Percentiles rank a stretch among this genome's conserved stretches.
Evolutionary conservation across 2,329 filamentous ascomycete species (phyloP).

Genomic region (Aspergillus persii): DNA sequence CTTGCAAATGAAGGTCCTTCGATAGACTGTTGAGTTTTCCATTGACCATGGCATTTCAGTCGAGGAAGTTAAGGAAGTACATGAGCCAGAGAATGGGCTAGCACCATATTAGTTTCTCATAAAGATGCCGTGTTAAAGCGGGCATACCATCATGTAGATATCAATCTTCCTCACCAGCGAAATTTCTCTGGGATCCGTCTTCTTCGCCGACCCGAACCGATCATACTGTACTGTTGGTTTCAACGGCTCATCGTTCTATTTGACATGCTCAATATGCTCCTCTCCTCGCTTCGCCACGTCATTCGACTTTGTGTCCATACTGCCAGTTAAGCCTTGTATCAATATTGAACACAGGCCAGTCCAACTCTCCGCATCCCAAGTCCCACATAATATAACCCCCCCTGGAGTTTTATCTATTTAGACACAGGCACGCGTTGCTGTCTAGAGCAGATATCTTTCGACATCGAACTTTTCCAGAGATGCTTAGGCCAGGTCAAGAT

Average conservation of each 20-base stretch:
- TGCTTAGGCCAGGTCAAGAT: too few relatives aligned
- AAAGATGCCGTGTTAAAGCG: background rate
- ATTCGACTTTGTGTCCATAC: background rate
- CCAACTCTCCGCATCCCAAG: background rate
- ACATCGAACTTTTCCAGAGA: too few relatives aligned
- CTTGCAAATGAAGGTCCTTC: conserved; percentile 42
- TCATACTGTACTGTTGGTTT: conserved; percentile 2
- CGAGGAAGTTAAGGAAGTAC: conserved; percentile 23
- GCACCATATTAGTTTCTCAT: background rate
- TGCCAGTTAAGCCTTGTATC: too few relatives aligned
- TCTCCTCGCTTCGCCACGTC: background rate
- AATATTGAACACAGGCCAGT: too few relatives aligned
- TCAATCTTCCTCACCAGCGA: conserved; percentile 14
- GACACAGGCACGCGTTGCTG: too few relatives aligned
- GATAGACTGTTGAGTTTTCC: conserved; percentile 14
- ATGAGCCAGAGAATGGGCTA: conserved; percentile 13
- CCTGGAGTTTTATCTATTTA: too few relatives aligned
- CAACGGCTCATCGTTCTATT: background rate
- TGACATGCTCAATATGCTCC: background rate
- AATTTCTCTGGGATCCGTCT: conserved; percentile 10
- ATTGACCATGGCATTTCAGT: conserved; percentile 22
- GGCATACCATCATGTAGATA: conserved; percentile 9
- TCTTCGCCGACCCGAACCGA: conserved; percentile 6
- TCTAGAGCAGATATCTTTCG: too few relatives aligned
- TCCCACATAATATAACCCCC: background rate